Evolutionary conservation across 2,329 filamentous ascomycete species (phyloP).

Genomic region (Passalora sequoiae): DNA sequence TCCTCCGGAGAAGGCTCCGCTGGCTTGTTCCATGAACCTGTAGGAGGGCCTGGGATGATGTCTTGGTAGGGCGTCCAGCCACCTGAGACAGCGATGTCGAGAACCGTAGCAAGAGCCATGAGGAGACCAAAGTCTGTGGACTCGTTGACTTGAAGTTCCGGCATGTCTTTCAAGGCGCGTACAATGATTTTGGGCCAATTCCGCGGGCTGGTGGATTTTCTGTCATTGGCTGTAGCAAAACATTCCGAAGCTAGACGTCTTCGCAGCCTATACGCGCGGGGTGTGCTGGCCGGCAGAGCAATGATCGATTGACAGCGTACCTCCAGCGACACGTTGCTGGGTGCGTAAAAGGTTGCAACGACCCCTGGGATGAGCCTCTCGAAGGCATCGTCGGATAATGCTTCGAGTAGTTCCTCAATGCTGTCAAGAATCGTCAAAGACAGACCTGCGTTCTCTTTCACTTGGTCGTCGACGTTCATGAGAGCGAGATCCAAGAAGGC

Average conservation of each 20-base stretch:
- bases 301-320: constrained; percentile 56
- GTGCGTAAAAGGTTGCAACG: constrained; percentile 12
- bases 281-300: constrained; percentile 52
- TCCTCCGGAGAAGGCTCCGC: constrained; percentile 32
- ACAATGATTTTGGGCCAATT: constrained; percentile 27
- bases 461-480: constrained; percentile 26
- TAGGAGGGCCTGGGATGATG: constrained; percentile 3
- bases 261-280: constrained; percentile 55
- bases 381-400: constrained; percentile 15
- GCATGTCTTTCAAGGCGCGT: constrained; percentile 20
- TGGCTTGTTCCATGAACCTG: constrained; percentile 12
- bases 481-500: constrained; percentile 26
- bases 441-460: constrained; percentile 16
- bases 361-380: constrained; percentile 12
- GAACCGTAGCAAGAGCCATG: constrained; percentile 58
- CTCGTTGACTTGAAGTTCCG: constrained; percentile 50
- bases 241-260: constrained; percentile 62
- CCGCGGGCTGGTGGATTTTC: not conserved
- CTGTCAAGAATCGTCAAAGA: constrained; percentile 9
- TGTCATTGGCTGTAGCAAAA: constrained; percentile 44
- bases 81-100: constrained; percentile 71
- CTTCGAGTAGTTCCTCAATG: constrained; percentile 24
- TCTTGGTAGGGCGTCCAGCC: constrained; percentile 40
- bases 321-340: constrained; percentile 12
- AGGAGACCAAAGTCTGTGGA: constrained; percentile 66